A percentile compares a stretch with the other conserved stretches of the same genome.
phyloP scores from a whole-genome alignment of 176 grass and related monocot species.

The Olyra latifolia region DNA sequence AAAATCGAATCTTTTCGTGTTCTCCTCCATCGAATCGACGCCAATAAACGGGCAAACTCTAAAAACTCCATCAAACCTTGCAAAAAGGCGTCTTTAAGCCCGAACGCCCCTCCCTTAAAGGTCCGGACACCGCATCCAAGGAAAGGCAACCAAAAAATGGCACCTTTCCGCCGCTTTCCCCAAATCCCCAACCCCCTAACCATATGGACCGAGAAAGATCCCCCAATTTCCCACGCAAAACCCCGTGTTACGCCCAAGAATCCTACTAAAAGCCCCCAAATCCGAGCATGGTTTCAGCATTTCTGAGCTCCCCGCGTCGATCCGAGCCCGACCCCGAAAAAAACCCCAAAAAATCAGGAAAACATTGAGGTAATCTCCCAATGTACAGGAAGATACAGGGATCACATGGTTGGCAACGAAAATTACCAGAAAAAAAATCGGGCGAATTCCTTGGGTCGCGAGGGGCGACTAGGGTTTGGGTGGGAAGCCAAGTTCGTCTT shows the following conservation, averaged over 20 bases:
- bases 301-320: not conserved
- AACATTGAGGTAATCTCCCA: not conserved
- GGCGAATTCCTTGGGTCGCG: not conserved
- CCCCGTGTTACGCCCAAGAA: not conserved
- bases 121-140: not conserved
- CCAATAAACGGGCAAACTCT: not conserved
- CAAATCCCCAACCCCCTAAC: slow-evolving; percentile 34
- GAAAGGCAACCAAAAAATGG: slow-evolving; percentile 8
- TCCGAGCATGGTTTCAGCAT: slow-evolving; percentile 22
- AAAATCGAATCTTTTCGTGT: not conserved
- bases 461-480: slow-evolving; percentile 33
- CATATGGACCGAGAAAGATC: not conserved
- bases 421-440: slow-evolving; percentile 27
- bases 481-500: not conserved
- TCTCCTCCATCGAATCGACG: not conserved
- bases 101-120: slow-evolving; percentile 12
- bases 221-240: slow-evolving; percentile 6
- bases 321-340: not conserved
- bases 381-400: not conserved
- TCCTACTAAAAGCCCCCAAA: not conserved
- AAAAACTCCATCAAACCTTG: not conserved
- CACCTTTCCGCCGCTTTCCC: slow-evolving; percentile 35
- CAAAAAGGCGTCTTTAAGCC: not conserved
- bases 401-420: not conserved
- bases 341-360: not conserved